Evolutionary conservation across 257 asterid genomes (phyloP).

Genomic region (Euphrasia confusa): DNA sequence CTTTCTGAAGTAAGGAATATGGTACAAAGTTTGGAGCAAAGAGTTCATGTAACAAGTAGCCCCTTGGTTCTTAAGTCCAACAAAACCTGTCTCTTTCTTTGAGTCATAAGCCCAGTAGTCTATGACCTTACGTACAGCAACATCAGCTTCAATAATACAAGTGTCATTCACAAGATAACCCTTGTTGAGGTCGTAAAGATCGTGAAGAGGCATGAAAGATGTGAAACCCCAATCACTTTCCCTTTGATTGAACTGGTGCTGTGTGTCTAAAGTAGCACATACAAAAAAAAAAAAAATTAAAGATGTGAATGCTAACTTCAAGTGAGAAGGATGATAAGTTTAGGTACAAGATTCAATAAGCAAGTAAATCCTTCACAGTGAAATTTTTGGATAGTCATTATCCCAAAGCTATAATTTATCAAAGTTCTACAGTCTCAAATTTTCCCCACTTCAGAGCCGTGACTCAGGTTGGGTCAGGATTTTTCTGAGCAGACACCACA

Average conservation of each 20-base stretch:
- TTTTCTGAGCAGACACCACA: slow-evolving; percentile 3
- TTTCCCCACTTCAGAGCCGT: slow-evolving; percentile 2
- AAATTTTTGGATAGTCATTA: slow-evolving; percentile 11
- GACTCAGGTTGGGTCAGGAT: slow-evolving; percentile 10
- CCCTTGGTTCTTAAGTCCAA: slow-evolving; percentile 93
- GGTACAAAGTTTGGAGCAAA: slow-evolving; percentile 78
- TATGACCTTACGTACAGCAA: slow-evolving; percentile 55
- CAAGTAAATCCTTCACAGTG: slow-evolving; percentile 14
- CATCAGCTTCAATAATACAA: slow-evolving; percentile 59
- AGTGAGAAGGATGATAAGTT: not conserved
- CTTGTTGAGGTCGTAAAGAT: slow-evolving; percentile 59
- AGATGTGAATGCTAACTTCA: slow-evolving; percentile 13
- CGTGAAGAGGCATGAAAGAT: slow-evolving; percentile 66
- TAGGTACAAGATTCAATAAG: slow-evolving; percentile 9
- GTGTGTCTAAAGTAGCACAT: slow-evolving; percentile 46
- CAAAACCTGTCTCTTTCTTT: slow-evolving; percentile 68
- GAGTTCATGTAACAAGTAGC: slow-evolving; percentile 96
- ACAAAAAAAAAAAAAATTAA: slow-evolving; percentile 9
- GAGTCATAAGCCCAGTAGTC: slow-evolving; percentile 70
- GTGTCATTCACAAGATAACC: slow-evolving; percentile 58
- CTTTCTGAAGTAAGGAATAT: slow-evolving; percentile 88
- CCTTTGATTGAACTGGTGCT: slow-evolving; percentile 63
- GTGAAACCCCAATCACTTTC: slow-evolving; percentile 81
- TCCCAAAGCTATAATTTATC: slow-evolving; percentile 12
- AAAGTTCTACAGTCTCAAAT: slow-evolving; percentile 7